Base-by-base conservation (phyloP, 1,284 basidiomycete genomes). In the Cystobasidiaceae sp. region DNA sequence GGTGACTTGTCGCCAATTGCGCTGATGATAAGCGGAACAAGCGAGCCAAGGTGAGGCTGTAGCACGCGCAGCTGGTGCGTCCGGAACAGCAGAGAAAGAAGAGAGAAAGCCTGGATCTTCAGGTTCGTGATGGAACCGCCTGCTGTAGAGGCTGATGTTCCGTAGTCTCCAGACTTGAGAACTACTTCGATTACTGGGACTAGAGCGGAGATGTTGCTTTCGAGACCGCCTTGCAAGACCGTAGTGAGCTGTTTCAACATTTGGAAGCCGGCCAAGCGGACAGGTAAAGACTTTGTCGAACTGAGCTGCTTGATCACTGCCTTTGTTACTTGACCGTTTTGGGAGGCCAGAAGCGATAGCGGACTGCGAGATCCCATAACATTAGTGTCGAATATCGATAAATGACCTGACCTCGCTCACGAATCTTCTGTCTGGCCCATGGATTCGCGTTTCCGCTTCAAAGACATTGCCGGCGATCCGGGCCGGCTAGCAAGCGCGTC, bases 241-340 rank as follows among this genome's bases (percentile, higher is more conserved):
- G 82, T 81, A 55, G 93, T 81, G 32, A 97, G 79, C 25, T 86
- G 83, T 50, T 87, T 82, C 5, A 97, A 80, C 17, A 97, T 81
- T 28, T 82, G 80, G 73, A 96, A 94, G 15, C 88, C 89, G 45
- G 90, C 86, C 73, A 94, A 90, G 4, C 93, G 82, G 0, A 88
- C 89, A 1, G 82, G 77, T n/a, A 90, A 82, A 0, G 90, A 89
- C 79, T 92, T 96, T 4, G 84, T 76, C 1, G 86, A 85, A 67
- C 86, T 86, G 59, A 97, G 81, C 76, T 97, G 92, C 74, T 85
- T 86, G 48, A 93, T 81, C 17, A 94, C 81, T 3, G 86, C 85
- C 75, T 91, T 92, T 13, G 90, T 84, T 41, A 97, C 79, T 0
- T 83, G 77, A 3, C 90, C 87, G 2, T 92, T 86, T 70, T 92